Conservation (phyloP, 2,329 filamentous ascomycete genomes). For the Ceratocystis ficicola region DNA sequence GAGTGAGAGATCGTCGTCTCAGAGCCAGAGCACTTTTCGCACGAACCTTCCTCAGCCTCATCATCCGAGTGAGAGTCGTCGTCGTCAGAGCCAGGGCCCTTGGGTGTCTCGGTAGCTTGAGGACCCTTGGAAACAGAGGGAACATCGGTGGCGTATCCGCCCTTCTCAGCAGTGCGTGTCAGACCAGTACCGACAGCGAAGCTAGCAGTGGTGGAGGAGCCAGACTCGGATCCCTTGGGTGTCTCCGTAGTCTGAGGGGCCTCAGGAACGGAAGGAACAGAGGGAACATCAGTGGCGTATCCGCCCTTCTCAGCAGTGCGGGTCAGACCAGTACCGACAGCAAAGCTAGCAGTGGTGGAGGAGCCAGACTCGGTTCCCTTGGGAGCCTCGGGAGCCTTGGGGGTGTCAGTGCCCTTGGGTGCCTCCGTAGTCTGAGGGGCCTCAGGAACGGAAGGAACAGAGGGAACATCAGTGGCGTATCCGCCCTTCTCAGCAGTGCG, state of each 20-base stretch:
- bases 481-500: neutral
- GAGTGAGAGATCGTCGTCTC: too few relatives aligned
- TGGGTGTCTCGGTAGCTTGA: too few relatives aligned
- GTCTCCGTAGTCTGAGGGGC: neutral
- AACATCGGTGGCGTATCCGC: too few relatives aligned
- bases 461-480: neutral
- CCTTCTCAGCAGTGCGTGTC: too few relatives aligned
- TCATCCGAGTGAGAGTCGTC: too few relatives aligned
- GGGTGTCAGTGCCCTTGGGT: neutral
- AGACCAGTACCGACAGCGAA: too few relatives aligned
- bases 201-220: neutral
- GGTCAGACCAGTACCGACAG: neutral
- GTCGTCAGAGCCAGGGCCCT: too few relatives aligned
- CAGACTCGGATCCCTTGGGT: neutral
- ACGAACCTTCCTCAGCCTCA: too few relatives aligned
- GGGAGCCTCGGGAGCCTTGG: neutral
- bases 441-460: neutral
- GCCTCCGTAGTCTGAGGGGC: neutral
- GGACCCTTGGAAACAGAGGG: too few relatives aligned
- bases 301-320: neutral
- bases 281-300: neutral
- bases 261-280: neutral
- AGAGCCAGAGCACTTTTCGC: too few relatives aligned
- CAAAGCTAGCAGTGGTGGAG: neutral
- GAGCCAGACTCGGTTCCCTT: too few relatives aligned